Evolutionary conservation across 495 filamentous ascomycete genomes (phyloP).

Genomic region (Penicillium pancosmium): DNA sequence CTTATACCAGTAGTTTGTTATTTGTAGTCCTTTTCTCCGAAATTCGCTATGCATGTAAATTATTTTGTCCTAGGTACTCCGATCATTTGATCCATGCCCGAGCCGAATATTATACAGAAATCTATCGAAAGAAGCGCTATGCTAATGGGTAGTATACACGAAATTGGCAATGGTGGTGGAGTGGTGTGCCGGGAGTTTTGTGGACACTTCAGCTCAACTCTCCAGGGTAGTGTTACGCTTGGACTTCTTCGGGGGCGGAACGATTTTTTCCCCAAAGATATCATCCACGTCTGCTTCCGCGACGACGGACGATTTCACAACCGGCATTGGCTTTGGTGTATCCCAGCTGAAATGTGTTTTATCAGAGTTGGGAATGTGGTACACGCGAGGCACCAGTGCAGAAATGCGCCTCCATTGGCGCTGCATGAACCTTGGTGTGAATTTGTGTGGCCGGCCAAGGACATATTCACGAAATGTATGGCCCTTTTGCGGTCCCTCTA

Average conservation of each 20-base stretch:
- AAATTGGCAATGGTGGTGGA: neutral
- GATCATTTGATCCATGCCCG: neutral
- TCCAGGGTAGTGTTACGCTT: neutral
- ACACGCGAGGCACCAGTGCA: constrained; percentile 38
- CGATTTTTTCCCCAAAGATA: constrained; percentile 13
- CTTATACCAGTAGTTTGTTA: no score
- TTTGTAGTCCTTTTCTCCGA: no score
- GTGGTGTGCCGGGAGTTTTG: neutral
- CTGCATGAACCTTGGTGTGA: constrained; percentile 49
- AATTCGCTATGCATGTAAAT: no score
- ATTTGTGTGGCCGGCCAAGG: constrained; percentile 40
- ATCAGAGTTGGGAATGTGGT: constrained; percentile 19
- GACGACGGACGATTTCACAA: constrained; percentile 16
- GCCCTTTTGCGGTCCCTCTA: constrained; percentile 37
- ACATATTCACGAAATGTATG: constrained; percentile 35
- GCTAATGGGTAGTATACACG: neutral
- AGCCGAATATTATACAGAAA: neutral
- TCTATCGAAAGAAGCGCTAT: neutral
- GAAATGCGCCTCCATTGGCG: constrained; percentile 49
- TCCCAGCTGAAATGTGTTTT: constrained; percentile 35
- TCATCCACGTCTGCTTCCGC: constrained; percentile 11
- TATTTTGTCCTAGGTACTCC: neutral
- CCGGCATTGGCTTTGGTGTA: constrained; percentile 16
- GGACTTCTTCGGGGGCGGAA: neutral
- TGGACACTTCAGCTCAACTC: neutral